Conservation (phyloP, 331 rosid species). For the Stylosanthes scabra region DNA sequence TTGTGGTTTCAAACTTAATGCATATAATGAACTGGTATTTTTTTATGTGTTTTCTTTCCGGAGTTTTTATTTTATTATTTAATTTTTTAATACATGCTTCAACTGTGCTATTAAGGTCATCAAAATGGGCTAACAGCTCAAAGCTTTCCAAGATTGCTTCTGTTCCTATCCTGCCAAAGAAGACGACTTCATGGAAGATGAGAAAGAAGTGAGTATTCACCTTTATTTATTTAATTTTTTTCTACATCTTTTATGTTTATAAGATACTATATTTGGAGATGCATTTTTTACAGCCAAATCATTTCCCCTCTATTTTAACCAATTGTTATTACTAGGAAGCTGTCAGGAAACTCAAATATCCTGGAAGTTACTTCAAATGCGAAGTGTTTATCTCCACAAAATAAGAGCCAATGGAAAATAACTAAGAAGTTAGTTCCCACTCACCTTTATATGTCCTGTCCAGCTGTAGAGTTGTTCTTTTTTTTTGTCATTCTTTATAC, state of each 20-base stretch:
- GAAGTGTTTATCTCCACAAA: conserved; percentile 51
- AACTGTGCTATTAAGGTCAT: conserved; percentile 58
- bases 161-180: conserved; percentile 50
- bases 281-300: conserved; percentile 25
- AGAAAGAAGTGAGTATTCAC: conserved; percentile 64
- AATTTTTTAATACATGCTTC: conserved; percentile 24
- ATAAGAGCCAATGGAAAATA: conserved; percentile 77
- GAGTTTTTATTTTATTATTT: conserved; percentile 2
- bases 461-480: conserved; percentile 27
- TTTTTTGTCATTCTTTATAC: conserved; percentile 35
- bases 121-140: conserved; percentile 59
- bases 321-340: conserved; percentile 56
- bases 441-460: conserved; percentile 31
- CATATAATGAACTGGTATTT: conserved; percentile 21
- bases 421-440: conserved; percentile 76
- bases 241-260: conserved; percentile 36
- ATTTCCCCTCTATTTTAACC: conserved; percentile 15
- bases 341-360: conserved; percentile 52
- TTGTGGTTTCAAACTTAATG: conserved; percentile 7
- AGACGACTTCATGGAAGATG: conserved; percentile 59
- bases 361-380: conserved; percentile 48
- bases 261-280: conserved; percentile 34
- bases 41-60: not conserved
- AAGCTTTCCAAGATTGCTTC: conserved; percentile 66
- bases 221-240: conserved; percentile 16